A percentile compares a stretch with the other conserved stretches of the same genome.
Conservation (phyloP, 2,329 filamentous ascomycete species). For the Sordariomycetes sp. region DNA sequence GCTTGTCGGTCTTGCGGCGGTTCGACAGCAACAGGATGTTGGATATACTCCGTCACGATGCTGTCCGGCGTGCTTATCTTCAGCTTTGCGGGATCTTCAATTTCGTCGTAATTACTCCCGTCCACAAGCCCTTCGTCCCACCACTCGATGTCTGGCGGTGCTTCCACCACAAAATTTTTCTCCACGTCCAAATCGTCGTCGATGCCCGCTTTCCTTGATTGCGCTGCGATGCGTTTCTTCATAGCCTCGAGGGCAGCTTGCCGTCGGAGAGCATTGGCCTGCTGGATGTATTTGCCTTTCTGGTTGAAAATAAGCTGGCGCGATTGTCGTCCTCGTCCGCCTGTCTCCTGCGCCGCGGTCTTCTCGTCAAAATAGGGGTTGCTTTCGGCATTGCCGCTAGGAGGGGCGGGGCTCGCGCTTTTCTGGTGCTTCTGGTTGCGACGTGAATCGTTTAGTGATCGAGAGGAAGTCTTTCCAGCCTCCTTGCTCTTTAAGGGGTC, state of each 20-base stretch:
- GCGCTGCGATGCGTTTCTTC: conserved; percentile 85
- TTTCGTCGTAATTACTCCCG: conserved; percentile 63
- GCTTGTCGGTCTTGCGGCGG: conserved; percentile 82
- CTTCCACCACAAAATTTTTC: conserved; percentile 77
- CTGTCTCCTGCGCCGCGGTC: conserved; percentile 47
- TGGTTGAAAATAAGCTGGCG: conserved; percentile 83
- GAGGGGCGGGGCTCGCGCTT: not conserved
- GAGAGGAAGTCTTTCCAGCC: conserved; percentile 1
- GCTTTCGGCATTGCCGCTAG: conserved; percentile 5
- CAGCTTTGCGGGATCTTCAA: conserved; percentile 55
- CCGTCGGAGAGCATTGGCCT: conserved; percentile 79
- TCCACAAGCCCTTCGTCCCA: conserved; percentile 88
- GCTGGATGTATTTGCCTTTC: conserved; percentile 94
- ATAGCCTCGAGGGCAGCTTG: conserved; percentile 87
- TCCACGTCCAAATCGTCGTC: conserved; percentile 86
- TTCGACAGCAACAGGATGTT: conserved; percentile 85
- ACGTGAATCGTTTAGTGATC: not conserved
- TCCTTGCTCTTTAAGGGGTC: conserved; percentile 30
- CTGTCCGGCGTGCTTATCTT: conserved; percentile 73
- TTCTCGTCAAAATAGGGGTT: conserved; percentile 81
- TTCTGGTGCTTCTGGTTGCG: not conserved
- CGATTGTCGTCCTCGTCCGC: conserved; percentile 56
- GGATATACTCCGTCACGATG: conserved; percentile 83
- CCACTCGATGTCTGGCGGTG: conserved; percentile 88
- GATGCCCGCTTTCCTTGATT: conserved; percentile 82